These are phyloP conservation scores for Venturia effusa DNA, from an alignment of 2,329 filamentous ascomycete genomes.

Conservation along the genomic window DNA sequence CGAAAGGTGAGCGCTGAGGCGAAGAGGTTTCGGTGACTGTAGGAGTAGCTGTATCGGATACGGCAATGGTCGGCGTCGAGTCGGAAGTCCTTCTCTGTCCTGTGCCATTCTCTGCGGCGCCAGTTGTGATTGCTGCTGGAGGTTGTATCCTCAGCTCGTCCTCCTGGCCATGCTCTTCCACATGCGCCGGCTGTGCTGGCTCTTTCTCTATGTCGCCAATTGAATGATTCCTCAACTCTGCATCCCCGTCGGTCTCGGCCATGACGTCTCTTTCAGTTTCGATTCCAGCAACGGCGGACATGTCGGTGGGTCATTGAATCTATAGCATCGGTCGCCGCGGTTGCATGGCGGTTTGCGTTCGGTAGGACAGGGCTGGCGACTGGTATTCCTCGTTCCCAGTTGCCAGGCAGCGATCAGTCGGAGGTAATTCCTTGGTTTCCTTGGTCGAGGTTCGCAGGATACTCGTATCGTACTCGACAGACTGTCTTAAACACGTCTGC, in stretches of 20 bases:
- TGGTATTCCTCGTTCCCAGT: background rate
- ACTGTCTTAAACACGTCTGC: background rate
- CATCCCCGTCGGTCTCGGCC: background rate
- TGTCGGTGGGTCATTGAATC: background rate
- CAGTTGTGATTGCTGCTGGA: constrained; percentile 1
- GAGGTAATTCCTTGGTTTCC: background rate
- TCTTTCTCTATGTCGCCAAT: background rate
- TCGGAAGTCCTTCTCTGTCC: background rate
- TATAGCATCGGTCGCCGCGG: background rate
- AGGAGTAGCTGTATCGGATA: background rate
- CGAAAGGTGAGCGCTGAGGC: constrained; percentile 10
- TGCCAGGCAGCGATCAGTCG: background rate
- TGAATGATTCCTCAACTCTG: background rate
- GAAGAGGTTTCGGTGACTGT: constrained; percentile 9
- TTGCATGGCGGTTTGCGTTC: background rate
- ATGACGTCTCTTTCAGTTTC: background rate
- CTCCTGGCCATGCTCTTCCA: background rate
- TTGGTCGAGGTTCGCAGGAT: too few relatives aligned
- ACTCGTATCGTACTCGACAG: too few relatives aligned
- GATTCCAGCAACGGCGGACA: background rate
- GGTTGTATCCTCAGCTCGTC: background rate
- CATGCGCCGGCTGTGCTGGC: background rate
- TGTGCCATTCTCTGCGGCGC: background rate
- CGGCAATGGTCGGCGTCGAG: constrained; percentile 1
- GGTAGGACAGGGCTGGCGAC: background rate